These are phyloP conservation scores for Lindgomyces ingoldianus DNA, from an alignment of 495 filamentous ascomycete genomes.

Conservation along the genomic window DNA sequence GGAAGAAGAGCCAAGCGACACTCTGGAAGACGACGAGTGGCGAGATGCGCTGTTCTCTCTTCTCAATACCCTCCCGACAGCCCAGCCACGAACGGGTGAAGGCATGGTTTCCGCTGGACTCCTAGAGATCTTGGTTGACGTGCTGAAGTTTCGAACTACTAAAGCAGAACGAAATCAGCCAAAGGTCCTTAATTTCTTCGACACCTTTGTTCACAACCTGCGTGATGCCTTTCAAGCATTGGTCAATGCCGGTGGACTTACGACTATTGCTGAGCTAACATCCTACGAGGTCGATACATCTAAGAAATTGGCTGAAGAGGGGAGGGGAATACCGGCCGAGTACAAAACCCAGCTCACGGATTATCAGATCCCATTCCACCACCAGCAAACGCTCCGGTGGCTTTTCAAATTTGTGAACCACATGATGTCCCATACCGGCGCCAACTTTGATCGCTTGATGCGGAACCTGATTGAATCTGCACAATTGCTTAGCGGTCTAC, in stretches of 20 bases:
- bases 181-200: slow-evolving; percentile 79
- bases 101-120: slow-evolving; percentile 82
- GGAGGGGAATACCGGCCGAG: slow-evolving; percentile 71
- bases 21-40: slow-evolving; percentile 75
- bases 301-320: slow-evolving; percentile 60
- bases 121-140: slow-evolving; percentile 84
- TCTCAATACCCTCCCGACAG: slow-evolving; percentile 71
- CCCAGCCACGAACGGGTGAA: slow-evolving; percentile 67
- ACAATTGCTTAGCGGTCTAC: slow-evolving; percentile 72
- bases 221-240: slow-evolving; percentile 78
- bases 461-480: slow-evolving; percentile 94
- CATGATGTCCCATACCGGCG: slow-evolving; percentile 80
- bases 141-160: slow-evolving; percentile 77
- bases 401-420: slow-evolving; percentile 95
- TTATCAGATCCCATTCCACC: slow-evolving; percentile 87
- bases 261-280: slow-evolving; percentile 81
- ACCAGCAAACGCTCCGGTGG: slow-evolving; percentile 89
- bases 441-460: slow-evolving; percentile 83
- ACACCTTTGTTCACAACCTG: slow-evolving; percentile 78
- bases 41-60: slow-evolving; percentile 83
- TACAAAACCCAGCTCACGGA: slow-evolving; percentile 82
- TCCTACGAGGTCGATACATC: slow-evolving; percentile 75
- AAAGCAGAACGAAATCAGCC: slow-evolving; percentile 81
- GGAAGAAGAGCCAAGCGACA: slow-evolving; percentile 55
- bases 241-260: slow-evolving; percentile 76